phyloP scores from a whole-genome alignment of 805 yeast species.

The Starmerella bacillaris region DNA sequence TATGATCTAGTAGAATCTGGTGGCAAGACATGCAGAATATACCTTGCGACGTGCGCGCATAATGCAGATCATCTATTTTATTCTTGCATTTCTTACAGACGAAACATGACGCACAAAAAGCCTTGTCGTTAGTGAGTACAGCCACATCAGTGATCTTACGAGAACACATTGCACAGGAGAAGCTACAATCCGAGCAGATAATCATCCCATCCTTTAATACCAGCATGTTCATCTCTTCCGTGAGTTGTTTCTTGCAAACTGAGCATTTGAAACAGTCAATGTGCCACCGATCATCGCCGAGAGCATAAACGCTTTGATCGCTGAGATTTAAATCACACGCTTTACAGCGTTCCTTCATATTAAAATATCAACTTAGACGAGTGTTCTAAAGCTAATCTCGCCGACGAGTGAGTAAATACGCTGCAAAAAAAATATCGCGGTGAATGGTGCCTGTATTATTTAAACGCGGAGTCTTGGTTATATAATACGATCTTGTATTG shows the following conservation, averaged over 20 bases:
- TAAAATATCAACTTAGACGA: too few species aligned
- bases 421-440: too few species aligned
- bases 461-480: too few species aligned
- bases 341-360: constrained; percentile 18
- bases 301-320: constrained; percentile 78
- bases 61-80: constrained; percentile 70
- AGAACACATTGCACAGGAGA: constrained; percentile 67
- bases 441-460: too few species aligned
- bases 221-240: constrained; percentile 74
- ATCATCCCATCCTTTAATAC: constrained; percentile 85
- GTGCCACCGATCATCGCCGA: constrained; percentile 93
- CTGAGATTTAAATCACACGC: constrained; percentile 30
- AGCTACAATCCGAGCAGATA: constrained; percentile 84
- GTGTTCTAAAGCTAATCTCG: too few species aligned
- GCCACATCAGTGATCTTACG: constrained; percentile 85
- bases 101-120: constrained; percentile 82
- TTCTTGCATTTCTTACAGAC: constrained; percentile 74
- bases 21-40: constrained; percentile 87
- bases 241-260: constrained; percentile 57
- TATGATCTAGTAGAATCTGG: constrained; percentile 58
- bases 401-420: too few species aligned
- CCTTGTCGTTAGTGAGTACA: constrained; percentile 83
- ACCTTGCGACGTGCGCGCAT: constrained; percentile 86
- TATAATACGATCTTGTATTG: too few species aligned
- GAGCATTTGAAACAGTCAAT: constrained; percentile 82